Percentiles rank a stretch among this genome's conserved stretches.
Conservation (phyloP, 306 rosid species). For the Canavalia gladiata region DNA sequence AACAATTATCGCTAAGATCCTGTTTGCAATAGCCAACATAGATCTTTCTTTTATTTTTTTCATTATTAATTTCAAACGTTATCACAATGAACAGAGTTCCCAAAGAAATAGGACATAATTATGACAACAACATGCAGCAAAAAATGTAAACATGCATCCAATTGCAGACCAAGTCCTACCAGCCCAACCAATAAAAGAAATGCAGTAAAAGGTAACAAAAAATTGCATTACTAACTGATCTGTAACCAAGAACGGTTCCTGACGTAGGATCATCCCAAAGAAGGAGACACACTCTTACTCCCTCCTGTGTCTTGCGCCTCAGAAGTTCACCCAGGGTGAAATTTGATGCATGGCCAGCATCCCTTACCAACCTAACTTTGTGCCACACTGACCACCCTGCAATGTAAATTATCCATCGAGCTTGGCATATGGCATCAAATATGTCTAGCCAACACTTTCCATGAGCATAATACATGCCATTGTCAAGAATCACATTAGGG, state of each 20-base stretch:
- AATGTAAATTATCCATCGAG: conserved; percentile 79
- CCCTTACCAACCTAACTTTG: conserved; percentile 80
- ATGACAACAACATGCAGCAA: conserved; percentile 5
- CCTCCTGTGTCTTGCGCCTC: conserved; percentile 89
- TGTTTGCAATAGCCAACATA: not conserved
- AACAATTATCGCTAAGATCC: conserved; percentile 17
- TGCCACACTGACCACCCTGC: conserved; percentile 99
- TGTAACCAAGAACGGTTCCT: conserved; percentile 86
- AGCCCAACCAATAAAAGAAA: conserved; percentile 8
- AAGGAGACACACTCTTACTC: conserved; percentile 97
- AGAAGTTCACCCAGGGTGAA: conserved; percentile 78
- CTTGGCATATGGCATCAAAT: conserved; percentile 77
- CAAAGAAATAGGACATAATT: conserved; percentile 11
- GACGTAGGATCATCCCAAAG: conserved; percentile 99
- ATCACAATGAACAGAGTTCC: conserved; percentile 3
- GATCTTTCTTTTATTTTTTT: not conserved
- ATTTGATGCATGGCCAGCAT: conserved; percentile 57
- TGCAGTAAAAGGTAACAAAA: conserved; percentile 23
- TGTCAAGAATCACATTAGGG: conserved; percentile 73
- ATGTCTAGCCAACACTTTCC: conserved; percentile 94
- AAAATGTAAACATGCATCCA: not conserved
- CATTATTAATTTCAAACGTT: conserved; percentile 1
- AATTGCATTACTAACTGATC: conserved; percentile 67
- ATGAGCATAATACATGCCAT: conserved; percentile 72
- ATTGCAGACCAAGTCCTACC: conserved; percentile 10